A percentile compares a stretch with the other conserved stretches of the same genome.
Conservation (phyloP, 2,329 filamentous ascomycete species). For the Pseudocercospora crystallina region DNA sequence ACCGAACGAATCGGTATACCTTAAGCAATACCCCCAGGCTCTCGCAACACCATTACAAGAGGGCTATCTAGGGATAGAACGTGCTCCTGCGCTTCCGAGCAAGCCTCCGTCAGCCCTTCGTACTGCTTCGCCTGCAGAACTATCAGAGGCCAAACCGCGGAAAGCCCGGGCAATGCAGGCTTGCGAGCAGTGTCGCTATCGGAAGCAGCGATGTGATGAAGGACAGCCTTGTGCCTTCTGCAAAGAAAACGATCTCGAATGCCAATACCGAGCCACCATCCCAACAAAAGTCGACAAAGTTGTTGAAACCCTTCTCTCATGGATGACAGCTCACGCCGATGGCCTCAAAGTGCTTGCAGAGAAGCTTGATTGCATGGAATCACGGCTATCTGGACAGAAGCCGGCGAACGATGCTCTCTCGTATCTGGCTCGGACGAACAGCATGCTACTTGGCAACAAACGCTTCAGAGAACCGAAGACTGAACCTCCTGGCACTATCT, state of each 20-base stretch:
- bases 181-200: slow-evolving; percentile 78
- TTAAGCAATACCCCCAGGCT: too few species aligned
- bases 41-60: too few species aligned
- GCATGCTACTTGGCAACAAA: neutral
- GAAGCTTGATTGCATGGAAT: neutral
- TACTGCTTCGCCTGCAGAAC: neutral
- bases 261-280: slow-evolving; percentile 84
- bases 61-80: too few species aligned
- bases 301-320: slow-evolving; percentile 45
- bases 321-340: slow-evolving; percentile 37
- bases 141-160: slow-evolving; percentile 4
- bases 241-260: slow-evolving; percentile 76
- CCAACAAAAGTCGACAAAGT: slow-evolving; percentile 66
- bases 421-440: slow-evolving; percentile 67
- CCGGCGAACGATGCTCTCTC: neutral
- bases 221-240: slow-evolving; percentile 77
- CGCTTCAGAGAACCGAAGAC: too few species aligned
- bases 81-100: too few species aligned
- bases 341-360: slow-evolving; percentile 19
- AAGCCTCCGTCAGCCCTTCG: too few species aligned
- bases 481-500: slow-evolving; percentile 80
- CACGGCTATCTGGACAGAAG: too few species aligned
- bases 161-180: slow-evolving; percentile 54
- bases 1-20: neutral
- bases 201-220: slow-evolving; percentile 88